Conservation (phyloP, 83 land plant genomes). For the Diphasiastrum complanatum region DNA sequence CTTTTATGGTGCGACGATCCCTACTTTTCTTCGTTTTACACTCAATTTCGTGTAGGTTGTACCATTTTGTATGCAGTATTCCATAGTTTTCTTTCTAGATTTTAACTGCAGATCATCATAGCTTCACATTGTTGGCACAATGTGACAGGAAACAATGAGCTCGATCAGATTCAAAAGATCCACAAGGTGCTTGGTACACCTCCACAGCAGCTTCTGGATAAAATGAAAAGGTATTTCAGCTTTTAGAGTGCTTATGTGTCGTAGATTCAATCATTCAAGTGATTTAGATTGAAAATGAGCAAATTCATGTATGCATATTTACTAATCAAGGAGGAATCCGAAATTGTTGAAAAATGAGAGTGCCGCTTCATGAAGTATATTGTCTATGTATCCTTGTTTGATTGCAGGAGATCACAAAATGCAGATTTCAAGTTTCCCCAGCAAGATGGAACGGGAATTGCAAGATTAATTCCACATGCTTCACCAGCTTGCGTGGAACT, state of each 20-base stretch:
- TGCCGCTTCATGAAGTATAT: background rate
- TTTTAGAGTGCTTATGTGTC: too few relatives aligned
- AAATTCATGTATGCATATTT: too few relatives aligned
- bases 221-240: slow-evolving; percentile 34
- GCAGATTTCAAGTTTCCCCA: slow-evolving; percentile 37
- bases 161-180: slow-evolving; percentile 41
- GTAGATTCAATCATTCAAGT: too few relatives aligned
- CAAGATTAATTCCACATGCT: slow-evolving; percentile 38
- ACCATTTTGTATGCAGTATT: too few relatives aligned
- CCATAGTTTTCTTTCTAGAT: too few relatives aligned
- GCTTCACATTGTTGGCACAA: background rate
- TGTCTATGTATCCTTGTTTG: background rate
- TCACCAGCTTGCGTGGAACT: slow-evolving; percentile 39
- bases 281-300: too few relatives aligned
- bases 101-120: too few relatives aligned
- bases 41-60: too few relatives aligned
- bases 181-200: slow-evolving; percentile 44
- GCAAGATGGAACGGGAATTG: slow-evolving; percentile 41
- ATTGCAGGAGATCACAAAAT: slow-evolving; percentile 39
- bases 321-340: too few relatives aligned
- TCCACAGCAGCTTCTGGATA: slow-evolving; percentile 33
- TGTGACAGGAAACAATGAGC: slow-evolving; percentile 34
- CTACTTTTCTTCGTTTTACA: too few relatives aligned
- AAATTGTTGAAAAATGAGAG: too few relatives aligned
- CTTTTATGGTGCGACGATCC: too few relatives aligned